A percentile compares a stretch with the other conserved stretches of the same genome.
Conservation (phyloP, 2,329 filamentous ascomycete species). For the Cladophialophora bantiana region DNA sequence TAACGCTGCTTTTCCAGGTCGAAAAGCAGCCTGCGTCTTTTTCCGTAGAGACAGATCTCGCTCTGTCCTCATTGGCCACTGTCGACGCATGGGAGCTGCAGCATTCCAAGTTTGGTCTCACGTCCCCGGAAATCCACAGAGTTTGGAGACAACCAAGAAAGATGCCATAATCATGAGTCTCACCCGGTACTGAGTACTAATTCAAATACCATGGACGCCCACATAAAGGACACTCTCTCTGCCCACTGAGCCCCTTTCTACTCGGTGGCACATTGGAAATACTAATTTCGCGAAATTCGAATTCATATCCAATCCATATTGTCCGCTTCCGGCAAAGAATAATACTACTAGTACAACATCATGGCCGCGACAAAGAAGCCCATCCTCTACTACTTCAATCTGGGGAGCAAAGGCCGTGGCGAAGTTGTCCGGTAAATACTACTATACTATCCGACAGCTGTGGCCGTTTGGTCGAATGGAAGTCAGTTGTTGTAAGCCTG, state of each 20-base stretch:
- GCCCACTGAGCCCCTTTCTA: background rate
- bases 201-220: background rate
- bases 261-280: background rate
- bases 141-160: background rate
- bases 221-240: background rate
- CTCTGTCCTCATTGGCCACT: background rate
- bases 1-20: background rate
- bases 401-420: slow-evolving; percentile 42
- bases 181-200: background rate
- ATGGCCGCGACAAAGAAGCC: slow-evolving; percentile 19
- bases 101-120: background rate
- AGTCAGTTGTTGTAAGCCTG: background rate
- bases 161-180: background rate
- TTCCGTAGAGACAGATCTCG: background rate
- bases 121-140: background rate
- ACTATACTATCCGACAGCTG: too few relatives aligned
- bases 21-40: background rate
- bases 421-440: slow-evolving; percentile 42
- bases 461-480: background rate
- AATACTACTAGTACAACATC: too few relatives aligned
- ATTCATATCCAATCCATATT: too few relatives aligned
- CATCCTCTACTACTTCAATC: slow-evolving; percentile 41
- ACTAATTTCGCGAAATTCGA: too few relatives aligned
- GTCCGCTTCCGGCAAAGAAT: background rate
- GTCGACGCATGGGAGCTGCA: background rate